A percentile compares a stretch with the other conserved stretches of the same genome.
phyloP scores from a whole-genome alignment of 768 basidiomycete genomes.

The Xerocomellus chrysenteron region DNA sequence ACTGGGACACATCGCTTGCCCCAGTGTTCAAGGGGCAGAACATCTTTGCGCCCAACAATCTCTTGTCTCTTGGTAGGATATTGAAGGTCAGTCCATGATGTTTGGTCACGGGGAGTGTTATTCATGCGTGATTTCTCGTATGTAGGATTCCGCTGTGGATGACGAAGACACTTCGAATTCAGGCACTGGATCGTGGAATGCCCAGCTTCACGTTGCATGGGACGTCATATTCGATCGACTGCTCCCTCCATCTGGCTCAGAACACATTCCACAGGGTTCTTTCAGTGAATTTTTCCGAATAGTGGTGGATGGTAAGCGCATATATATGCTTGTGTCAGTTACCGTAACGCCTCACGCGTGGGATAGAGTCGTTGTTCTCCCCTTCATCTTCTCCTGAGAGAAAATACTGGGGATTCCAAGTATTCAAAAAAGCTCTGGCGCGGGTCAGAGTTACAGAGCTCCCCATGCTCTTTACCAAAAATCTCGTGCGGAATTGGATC shows the following conservation, averaged over 20 bases:
- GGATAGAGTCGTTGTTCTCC: conserved; percentile 81
- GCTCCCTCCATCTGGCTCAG: conserved; percentile 47
- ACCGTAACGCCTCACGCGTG: background rate
- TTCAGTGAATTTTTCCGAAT: conserved; percentile 91
- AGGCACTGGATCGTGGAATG: conserved; percentile 71
- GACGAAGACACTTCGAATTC: conserved; percentile 54
- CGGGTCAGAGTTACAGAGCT: conserved; percentile 64
- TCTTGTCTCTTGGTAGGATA: conserved; percentile 69
- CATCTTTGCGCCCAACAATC: conserved; percentile 68
- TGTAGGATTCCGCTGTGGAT: conserved; percentile 56
- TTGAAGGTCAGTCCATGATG: conserved; percentile 61
- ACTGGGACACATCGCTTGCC: conserved; percentile 64
- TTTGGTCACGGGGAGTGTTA: background rate
- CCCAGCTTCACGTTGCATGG: conserved; percentile 93
- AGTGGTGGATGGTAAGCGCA: conserved; percentile 82
- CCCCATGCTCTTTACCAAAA: conserved; percentile 88
- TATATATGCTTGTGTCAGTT: background rate
- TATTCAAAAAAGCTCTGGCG: conserved; percentile 78
- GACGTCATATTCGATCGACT: conserved; percentile 75
- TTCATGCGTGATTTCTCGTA: conserved; percentile 5
- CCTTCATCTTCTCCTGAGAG: conserved; percentile 80
- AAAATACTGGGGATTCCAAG: conserved; percentile 95
- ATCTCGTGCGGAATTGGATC: conserved; percentile 96
- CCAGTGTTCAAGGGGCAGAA: conserved; percentile 78
- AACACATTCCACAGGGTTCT: conserved; percentile 45